Evolutionary conservation across 2,329 filamentous ascomycete species (phyloP), one percentile per base, ranked within the genome.

Genomic region (Calonectria pteridis): DNA sequence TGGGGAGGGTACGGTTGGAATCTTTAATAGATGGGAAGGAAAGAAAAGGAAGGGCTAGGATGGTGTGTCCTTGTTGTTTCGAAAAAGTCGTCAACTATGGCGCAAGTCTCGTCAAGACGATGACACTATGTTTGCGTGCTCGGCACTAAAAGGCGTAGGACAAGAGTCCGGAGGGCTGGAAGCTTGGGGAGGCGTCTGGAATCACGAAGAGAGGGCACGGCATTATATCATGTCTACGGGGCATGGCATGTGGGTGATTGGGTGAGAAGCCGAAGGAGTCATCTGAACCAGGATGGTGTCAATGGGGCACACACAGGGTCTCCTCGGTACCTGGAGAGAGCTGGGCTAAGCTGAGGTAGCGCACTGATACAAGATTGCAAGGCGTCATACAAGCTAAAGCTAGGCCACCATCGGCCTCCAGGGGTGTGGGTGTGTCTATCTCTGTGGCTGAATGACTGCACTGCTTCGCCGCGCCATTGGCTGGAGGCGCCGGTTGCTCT

Each of bases 111-210:
- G 63, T 77, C 53, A 51, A 62, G 18, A 62, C 31, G 6, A 33
- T 35, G 18, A 31, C n/a, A 58, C 69, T 51, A 33, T n/a, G 73
- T 80, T 80, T 79, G 78, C 78, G 78, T 80, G 78, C 77, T 79
- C 50, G 40, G 35, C 72, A 70, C 65, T 67, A 73, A 75, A 79
- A 71, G 78, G 77, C 76, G 66, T 67, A 67, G 64, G 9, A 43
- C 26, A 33, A 31, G 33, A 20, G 53, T 51, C 59, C 35, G 59
- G 51, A 68, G 37, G 31, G 43, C 50, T 40, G 37, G 78, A 79
- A 80, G 69, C 74, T 58, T 51, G 64, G 20, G 65, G 77, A 80
- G 76, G 33, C 69, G 62, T 71, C 78, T 79, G 63, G 78, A 80
- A 72, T 65, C 58, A 67, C 67, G 46, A 71, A 64, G 59, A 72